Evolutionary conservation across 805 yeast genomes (phyloP).

Genomic region (Saccharomycopsis selenospora): DNA sequence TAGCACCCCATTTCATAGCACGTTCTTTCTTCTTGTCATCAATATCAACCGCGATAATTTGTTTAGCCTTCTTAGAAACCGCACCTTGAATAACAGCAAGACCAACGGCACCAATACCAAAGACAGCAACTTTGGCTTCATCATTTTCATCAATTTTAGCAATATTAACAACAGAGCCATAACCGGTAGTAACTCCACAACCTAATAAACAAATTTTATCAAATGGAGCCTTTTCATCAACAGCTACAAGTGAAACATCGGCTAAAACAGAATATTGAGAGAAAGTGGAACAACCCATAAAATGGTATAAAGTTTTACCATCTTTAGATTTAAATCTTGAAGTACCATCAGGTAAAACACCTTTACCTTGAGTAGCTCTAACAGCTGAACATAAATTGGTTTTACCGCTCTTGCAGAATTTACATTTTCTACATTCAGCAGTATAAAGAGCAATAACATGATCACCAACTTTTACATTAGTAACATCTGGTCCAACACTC

Average conservation of each 20-base stretch:
- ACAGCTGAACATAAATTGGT: slow-evolving; percentile 94
- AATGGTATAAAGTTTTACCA: slow-evolving; percentile 81
- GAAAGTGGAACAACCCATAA: slow-evolving; percentile 98
- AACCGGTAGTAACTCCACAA: slow-evolving; percentile 98
- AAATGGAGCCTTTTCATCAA: slow-evolving; percentile 66
- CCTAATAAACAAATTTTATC: slow-evolving; percentile 91
- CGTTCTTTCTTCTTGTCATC: slow-evolving; percentile 78
- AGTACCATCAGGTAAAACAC: slow-evolving; percentile 98
- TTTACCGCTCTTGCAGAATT: slow-evolving; percentile 90
- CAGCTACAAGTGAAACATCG: slow-evolving; percentile 92
- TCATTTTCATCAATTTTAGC: slow-evolving; percentile 89
- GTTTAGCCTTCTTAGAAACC: slow-evolving; percentile 67
- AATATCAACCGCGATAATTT: slow-evolving; percentile 80
- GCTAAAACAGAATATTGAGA: slow-evolving; percentile 97
- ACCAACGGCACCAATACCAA: slow-evolving; percentile 98
- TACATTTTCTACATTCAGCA: slow-evolving; percentile 93
- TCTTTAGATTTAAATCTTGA: slow-evolving; percentile 71
- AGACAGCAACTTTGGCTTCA: slow-evolving; percentile 69
- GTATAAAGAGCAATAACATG: slow-evolving; percentile 91
- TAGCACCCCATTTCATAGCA: slow-evolving; percentile 89
- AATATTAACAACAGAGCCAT: slow-evolving; percentile 94
- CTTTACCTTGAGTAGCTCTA: slow-evolving; percentile 96
- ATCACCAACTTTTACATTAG: slow-evolving; percentile 86
- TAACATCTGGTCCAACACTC: slow-evolving; percentile 90
- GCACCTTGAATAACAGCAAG: slow-evolving; percentile 96